Conservation (phyloP, 2,329 filamentous ascomycete species). For the Fusarium stilboides region DNA sequence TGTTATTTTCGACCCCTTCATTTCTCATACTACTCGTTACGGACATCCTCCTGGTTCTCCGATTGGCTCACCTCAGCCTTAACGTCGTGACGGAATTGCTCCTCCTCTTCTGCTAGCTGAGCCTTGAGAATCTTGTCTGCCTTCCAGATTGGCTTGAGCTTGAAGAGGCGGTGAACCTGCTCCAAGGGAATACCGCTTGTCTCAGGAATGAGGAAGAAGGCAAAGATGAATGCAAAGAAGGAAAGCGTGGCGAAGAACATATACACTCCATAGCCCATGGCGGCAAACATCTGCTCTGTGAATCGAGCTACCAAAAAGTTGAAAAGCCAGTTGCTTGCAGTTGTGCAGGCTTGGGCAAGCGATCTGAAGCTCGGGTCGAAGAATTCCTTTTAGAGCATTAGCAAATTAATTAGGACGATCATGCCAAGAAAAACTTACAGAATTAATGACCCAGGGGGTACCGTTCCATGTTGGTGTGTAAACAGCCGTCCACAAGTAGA, state of each 20-base stretch:
- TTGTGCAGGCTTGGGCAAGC: conserved; percentile 72
- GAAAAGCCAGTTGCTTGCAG: conserved; percentile 70
- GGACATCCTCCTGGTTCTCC: conserved; percentile 11
- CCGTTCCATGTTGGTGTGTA: conserved; percentile 74
- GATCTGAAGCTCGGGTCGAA: conserved; percentile 62
- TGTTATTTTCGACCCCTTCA: too few relatives aligned
- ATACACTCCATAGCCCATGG: conserved; percentile 66
- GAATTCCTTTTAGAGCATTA: conserved; percentile 56
- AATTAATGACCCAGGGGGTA: conserved; percentile 69
- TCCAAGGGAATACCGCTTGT: conserved; percentile 68
- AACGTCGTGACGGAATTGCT: conserved; percentile 44
- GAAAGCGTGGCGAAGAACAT: conserved; percentile 70
- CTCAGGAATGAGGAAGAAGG: conserved; percentile 67
- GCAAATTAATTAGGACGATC: fast-evolving
- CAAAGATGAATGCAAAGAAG: conserved; percentile 62
- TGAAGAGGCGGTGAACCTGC: conserved; percentile 65
- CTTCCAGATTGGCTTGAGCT: conserved; percentile 50
- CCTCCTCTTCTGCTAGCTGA: conserved; percentile 37
- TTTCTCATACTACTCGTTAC: too few relatives aligned
- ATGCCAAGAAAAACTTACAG: not conserved
- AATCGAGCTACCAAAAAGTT: conserved; percentile 69
- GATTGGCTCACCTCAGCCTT: conserved; percentile 34
- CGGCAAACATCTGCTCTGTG: conserved; percentile 57
- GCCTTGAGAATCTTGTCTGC: conserved; percentile 42
- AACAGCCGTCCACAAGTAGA: conserved; percentile 72